Percentiles rank a stretch among this genome's conserved stretches.
Conservation (phyloP, 495 filamentous ascomycete genomes). For the Daldinia decipiens region DNA sequence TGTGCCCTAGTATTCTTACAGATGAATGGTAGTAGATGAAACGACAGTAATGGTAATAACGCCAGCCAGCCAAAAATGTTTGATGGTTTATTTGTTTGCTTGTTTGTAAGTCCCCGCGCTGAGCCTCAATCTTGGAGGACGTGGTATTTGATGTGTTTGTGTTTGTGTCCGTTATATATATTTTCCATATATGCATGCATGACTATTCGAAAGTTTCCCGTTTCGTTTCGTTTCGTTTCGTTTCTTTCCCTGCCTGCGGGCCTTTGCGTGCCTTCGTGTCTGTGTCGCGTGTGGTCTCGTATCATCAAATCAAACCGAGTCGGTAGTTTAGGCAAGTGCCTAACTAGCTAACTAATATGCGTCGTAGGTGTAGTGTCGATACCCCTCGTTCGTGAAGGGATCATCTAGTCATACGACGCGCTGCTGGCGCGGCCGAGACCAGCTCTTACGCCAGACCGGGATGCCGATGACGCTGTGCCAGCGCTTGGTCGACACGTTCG, state of each 20-base stretch:
- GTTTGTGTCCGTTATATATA: conserved; percentile 1
- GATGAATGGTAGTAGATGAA: neutral
- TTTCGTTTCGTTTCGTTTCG: neutral
- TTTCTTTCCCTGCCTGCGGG: neutral
- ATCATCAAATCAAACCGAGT: neutral
- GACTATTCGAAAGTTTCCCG: neutral
- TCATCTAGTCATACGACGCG: conserved; percentile 12
- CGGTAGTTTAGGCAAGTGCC: neutral
- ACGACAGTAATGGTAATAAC: neutral
- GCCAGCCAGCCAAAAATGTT: neutral
- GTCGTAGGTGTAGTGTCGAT: neutral
- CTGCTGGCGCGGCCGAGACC: conserved; percentile 28
- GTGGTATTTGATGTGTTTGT: neutral
- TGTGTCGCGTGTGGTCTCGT: conserved; percentile 4
- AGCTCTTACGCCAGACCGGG: conserved; percentile 22
- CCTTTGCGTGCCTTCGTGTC: conserved; percentile 1
- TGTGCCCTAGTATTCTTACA: conserved; percentile 10
- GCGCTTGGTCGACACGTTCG: conserved; percentile 4
- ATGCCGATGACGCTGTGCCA: conserved; percentile 36
- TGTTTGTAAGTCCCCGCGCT: conserved; percentile 1
- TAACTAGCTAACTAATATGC: neutral
- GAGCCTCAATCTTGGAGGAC: conserved; percentile 11
- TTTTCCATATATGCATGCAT: neutral
- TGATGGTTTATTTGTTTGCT: neutral
- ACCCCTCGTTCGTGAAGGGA: neutral